Base-by-base conservation (phyloP, 1,284 basidiomycete genomes). In the Cryptococcus neoformans region DNA sequence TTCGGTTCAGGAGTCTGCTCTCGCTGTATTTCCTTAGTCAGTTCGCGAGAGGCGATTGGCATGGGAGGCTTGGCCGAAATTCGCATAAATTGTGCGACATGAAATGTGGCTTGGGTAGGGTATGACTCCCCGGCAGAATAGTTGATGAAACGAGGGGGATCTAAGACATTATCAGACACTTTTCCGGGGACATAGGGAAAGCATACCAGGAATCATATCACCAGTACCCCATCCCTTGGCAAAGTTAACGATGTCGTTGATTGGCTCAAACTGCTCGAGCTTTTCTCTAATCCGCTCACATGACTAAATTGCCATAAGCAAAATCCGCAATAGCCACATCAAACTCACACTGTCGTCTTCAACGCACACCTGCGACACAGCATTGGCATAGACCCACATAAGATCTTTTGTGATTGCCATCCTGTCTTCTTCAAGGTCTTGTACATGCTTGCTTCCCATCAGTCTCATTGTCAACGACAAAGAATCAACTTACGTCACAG, bases 361-460 rank as follows among this genome's bases (percentile, higher is more conserved):
- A 11, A 99, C 94, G 70, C 96, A 99, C 34, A 97, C 90, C 6
- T 90, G 91, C 4, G 93, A 96, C 17, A 98, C 87, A 1, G 89
- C 87, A 75, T 99, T 99, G 2, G 95, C 93, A 73, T 92, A 97
- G 37, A 87, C 86, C 95, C 95, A 99, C 73, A 96, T 83, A 65
- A 92, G 91, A 73, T 94, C 90, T 79, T 96, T 97, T 79, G 90
- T 87, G 70, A 96, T 91, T 62, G 93, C 91, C 72, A 96, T 80
- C 12, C 96, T 84, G 60, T 95, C 89, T 69, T 98, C 94, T 74
- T 99, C 95, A 48, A 96, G 76, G 78, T 99, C 95, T 78, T 99
- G 96, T 64, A 90, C 93, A 55, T 85, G 85, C 80, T 83, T 53
- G 35, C 10, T 34, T 14, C 14, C n/a, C 21, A 36, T 57, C 49